phyloP scores from a whole-genome alignment of 2,329 filamentous ascomycete species.

The Curvularia eragrostidis region DNA sequence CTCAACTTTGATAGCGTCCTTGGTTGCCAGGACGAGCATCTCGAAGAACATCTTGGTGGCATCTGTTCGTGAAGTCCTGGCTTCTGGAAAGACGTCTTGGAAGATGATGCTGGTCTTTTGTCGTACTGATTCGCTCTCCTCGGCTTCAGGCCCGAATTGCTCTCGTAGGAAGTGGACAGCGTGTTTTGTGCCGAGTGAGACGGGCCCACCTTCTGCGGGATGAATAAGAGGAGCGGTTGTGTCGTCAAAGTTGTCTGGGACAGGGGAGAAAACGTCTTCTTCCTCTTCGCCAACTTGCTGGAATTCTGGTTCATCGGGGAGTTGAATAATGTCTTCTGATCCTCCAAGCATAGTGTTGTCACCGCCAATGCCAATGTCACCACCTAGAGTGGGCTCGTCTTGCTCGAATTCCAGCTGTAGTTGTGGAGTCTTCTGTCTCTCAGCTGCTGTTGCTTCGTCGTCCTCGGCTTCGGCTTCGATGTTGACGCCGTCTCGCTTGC shows the following conservation, averaged over 20 bases:
- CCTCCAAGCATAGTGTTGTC: slow-evolving; percentile 39
- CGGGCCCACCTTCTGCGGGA: slow-evolving; percentile 81
- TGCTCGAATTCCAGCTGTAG: slow-evolving; percentile 66
- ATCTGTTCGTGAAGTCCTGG: slow-evolving; percentile 80
- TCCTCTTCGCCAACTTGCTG: slow-evolving; percentile 43
- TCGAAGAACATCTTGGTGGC: slow-evolving; percentile 99
- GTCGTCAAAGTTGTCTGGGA: slow-evolving; percentile 73
- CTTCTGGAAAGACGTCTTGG: slow-evolving; percentile 87
- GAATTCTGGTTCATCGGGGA: slow-evolving; percentile 36
- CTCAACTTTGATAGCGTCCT: slow-evolving; percentile 97
- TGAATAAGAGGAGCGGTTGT: slow-evolving; percentile 78
- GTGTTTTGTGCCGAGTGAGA: slow-evolving; percentile 91
- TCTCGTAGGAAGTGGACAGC: slow-evolving; percentile 94
- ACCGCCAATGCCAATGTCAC: slow-evolving; percentile 53
- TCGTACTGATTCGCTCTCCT: slow-evolving; percentile 70
- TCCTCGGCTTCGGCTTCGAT: slow-evolving; percentile 77
- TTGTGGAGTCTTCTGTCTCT: slow-evolving; percentile 69
- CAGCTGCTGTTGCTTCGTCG: slow-evolving; percentile 57
- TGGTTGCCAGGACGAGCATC: slow-evolving; percentile 91
- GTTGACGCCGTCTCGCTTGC: slow-evolving; percentile 89
- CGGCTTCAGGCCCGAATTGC: slow-evolving; percentile 77
- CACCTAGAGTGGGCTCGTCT: slow-evolving; percentile 56
- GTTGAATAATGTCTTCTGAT: slow-evolving; percentile 38
- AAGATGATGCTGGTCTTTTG: slow-evolving; percentile 82
- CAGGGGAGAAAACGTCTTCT: slow-evolving; percentile 47